phyloP scores from a whole-genome alignment of 768 basidiomycete genomes.

The Boletus rubropictus region DNA sequence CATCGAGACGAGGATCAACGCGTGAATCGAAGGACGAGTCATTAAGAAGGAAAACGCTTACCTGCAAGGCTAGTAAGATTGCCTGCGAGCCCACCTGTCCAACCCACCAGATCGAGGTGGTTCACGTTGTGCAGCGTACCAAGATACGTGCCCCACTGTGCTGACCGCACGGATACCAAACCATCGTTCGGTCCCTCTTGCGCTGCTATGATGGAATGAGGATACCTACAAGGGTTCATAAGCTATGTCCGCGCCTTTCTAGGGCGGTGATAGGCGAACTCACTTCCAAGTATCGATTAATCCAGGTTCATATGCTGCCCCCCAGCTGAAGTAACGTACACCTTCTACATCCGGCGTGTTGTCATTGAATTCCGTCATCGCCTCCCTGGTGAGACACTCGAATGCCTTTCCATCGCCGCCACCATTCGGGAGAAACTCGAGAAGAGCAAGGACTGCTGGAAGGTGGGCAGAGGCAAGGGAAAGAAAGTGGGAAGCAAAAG shows the following conservation, averaged over 20 bases:
- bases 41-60: neutral
- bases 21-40: neutral
- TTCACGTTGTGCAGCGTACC: constrained; percentile 90
- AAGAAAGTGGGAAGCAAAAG: constrained; percentile 90
- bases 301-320: constrained; percentile 84
- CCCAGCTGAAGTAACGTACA: constrained; percentile 93
- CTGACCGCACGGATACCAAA: constrained; percentile 80
- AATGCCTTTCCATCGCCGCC: constrained; percentile 96
- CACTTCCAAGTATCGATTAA: constrained; percentile 85
- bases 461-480: constrained; percentile 60
- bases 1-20: neutral
- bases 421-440: constrained; percentile 84
- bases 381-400: constrained; percentile 74
- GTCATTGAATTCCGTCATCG: constrained; percentile 87
- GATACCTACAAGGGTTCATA: constrained; percentile 36
- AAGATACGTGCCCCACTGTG: constrained; percentile 92
- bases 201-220: constrained; percentile 74
- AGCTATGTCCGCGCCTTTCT: neutral
- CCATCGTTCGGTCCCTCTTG: constrained; percentile 95
- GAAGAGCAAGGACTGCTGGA: constrained; percentile 63
- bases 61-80: constrained; percentile 24
- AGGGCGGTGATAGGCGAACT: constrained; percentile 7
- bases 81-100: constrained; percentile 48
- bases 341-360: constrained; percentile 71
- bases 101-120: constrained; percentile 89